Evolutionary conservation across 345 rosid genomes (phyloP).

Genomic region (Hibiscus syriacus): DNA sequence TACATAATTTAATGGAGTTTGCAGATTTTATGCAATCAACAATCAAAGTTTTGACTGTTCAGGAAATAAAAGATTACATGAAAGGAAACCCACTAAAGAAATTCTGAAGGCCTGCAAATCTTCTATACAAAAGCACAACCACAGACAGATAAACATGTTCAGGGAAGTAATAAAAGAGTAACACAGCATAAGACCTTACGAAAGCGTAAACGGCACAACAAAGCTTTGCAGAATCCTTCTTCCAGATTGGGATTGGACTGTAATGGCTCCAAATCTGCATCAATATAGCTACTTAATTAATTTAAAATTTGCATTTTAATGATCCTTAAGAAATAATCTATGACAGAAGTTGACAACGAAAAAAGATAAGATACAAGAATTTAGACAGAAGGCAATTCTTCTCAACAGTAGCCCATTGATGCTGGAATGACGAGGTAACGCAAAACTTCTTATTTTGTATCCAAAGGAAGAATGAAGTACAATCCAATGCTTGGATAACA

Average conservation of each 20-base stretch:
- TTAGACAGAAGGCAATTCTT: background rate
- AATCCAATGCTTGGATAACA: background rate
- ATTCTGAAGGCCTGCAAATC: background rate
- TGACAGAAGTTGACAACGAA: background rate
- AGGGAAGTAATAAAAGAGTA: slow-evolving; percentile 16
- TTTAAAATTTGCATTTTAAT: background rate
- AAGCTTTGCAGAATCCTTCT: slow-evolving; percentile 85
- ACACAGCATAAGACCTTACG: slow-evolving; percentile 94
- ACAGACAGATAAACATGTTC: background rate
- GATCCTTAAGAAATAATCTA: background rate
- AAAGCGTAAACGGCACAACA: slow-evolving; percentile 91
- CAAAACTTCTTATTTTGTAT: background rate
- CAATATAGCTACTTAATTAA: slow-evolving; percentile 9
- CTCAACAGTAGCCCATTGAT: background rate
- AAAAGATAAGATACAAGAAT: background rate
- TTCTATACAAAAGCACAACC: slow-evolving; percentile 2
- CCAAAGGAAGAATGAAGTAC: background rate
- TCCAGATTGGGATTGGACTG: slow-evolving; percentile 60
- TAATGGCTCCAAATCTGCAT: slow-evolving; percentile 83
- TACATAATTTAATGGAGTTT: background rate
- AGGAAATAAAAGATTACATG: background rate
- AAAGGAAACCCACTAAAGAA: slow-evolving; percentile 4
- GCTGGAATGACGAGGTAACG: background rate
- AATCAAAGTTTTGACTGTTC: background rate
- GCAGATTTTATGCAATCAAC: background rate